phyloP scores from a whole-genome alignment of 2,329 filamentous ascomycete genomes.

The Huntiella omanensis region DNA sequence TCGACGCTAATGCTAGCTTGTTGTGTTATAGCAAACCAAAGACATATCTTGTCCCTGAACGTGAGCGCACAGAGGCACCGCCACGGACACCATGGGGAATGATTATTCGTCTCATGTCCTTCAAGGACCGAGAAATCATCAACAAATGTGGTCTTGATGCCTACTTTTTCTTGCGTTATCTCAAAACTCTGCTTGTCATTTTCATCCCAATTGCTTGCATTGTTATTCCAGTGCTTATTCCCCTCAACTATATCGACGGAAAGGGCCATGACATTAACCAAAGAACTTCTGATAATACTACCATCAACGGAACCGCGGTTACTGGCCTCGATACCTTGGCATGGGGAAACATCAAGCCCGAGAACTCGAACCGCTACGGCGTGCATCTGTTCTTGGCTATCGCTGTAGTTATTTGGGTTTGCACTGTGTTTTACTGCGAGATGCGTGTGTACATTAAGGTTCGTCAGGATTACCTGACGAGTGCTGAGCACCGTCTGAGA shows the following conservation, averaged over 20 bases:
- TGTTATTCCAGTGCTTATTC: conserved; percentile 69
- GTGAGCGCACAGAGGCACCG: conserved; percentile 62
- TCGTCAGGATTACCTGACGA: conserved; percentile 84
- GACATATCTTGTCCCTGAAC: conserved; percentile 70
- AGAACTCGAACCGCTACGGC: conserved; percentile 53
- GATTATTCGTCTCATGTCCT: conserved; percentile 41
- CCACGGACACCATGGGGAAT: conserved; percentile 36
- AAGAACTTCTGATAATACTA: conserved; percentile 11
- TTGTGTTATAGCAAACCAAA: conserved; percentile 45
- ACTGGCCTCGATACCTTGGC: conserved; percentile 64
- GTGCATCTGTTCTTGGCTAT: conserved; percentile 71
- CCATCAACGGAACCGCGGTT: conserved; percentile 15
- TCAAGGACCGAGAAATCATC: conserved; percentile 66
- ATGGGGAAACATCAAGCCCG: conserved; percentile 64
- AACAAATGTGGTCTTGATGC: conserved; percentile 90
- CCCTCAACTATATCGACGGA: conserved; percentile 62
- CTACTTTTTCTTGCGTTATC: conserved; percentile 91
- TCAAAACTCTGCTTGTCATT: conserved; percentile 61
- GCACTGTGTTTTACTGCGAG: conserved; percentile 72
- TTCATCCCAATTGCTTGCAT: conserved; percentile 67
- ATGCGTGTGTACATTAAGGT: conserved; percentile 77
- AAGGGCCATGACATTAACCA: conserved; percentile 35
- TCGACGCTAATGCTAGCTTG: background rate
- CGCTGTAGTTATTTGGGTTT: conserved; percentile 63
- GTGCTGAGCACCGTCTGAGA: conserved; percentile 78